Evolutionary conservation across 129 eudicot species (phyloP).

Genomic region (Centaurea solstitialis): DNA sequence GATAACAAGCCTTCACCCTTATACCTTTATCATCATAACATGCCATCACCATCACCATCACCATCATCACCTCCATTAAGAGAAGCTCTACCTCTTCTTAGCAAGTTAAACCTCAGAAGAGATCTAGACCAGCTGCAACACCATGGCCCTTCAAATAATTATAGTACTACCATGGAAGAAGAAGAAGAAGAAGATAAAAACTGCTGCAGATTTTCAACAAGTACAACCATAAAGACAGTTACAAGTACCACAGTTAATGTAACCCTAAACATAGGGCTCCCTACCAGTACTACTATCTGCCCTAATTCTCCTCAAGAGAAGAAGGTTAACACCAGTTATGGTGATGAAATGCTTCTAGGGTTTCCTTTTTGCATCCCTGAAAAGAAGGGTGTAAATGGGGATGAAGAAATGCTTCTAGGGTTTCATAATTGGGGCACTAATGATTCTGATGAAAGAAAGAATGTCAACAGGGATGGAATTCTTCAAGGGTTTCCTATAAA

Average conservation of each 20-base stretch:
- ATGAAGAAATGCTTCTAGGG: constrained; percentile 18
- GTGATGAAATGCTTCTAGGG: constrained; percentile 12
- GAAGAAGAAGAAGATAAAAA: neutral
- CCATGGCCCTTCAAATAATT: constrained; percentile 7
- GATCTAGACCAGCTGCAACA: neutral
- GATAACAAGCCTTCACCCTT: constrained; percentile 12
- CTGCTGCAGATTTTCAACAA: neutral
- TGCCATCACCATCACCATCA: constrained; percentile 17
- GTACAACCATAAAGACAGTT: neutral
- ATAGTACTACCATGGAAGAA: constrained; percentile 17
- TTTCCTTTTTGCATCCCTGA: constrained; percentile 19
- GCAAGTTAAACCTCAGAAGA: constrained; percentile 24
- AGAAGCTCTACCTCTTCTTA: constrained; percentile 51
- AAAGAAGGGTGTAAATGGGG: constrained; percentile 16
- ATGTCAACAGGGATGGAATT: constrained; percentile 8
- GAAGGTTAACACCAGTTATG: neutral
- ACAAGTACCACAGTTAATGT: constrained; percentile 15
- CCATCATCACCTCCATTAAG: constrained; percentile 22
- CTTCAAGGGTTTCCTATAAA: constrained; percentile 37
- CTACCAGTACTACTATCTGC: constrained; percentile 21
- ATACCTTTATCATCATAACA: constrained; percentile 14
- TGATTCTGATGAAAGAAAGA: neutral
- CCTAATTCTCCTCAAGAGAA: neutral
- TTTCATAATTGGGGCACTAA: constrained; percentile 15
- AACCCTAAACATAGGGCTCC: constrained; percentile 46